phyloP scores from a whole-genome alignment of 73 alveolate genomes.

The Paramecium pentaurelia region DNA sequence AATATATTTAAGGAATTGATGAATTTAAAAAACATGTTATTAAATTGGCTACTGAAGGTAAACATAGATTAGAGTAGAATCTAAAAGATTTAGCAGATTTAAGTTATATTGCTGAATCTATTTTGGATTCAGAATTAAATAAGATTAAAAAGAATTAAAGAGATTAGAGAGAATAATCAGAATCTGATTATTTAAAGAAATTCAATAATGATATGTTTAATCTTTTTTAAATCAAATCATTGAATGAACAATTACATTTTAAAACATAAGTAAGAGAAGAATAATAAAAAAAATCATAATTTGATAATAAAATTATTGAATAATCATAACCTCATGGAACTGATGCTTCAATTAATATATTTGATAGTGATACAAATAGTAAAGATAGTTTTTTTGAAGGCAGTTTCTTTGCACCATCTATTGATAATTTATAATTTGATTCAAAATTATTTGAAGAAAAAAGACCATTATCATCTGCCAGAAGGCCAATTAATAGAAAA shows the following conservation, averaged over 20 bases:
- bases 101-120: not conserved
- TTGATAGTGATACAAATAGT: constrained; percentile 23
- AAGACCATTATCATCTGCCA: not conserved
- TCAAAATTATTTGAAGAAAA: constrained; percentile 28
- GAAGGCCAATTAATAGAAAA: not conserved
- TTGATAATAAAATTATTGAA: not conserved
- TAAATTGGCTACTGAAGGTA: constrained; percentile 33
- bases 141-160: not conserved
- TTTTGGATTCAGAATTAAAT: not conserved
- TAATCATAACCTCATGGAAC: constrained; percentile 37
- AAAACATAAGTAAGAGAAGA: not conserved
- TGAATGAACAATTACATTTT: not conserved
- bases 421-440: not conserved
- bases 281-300: not conserved
- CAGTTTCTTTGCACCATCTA: constrained; percentile 38
- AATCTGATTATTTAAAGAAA: constrained; percentile 5
- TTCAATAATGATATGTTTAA: constrained; percentile 26
- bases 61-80: constrained; percentile 1
- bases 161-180: not conserved
- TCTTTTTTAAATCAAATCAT: constrained; percentile 2
- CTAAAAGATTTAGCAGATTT: constrained; percentile 43
- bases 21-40: constrained; percentile 16
- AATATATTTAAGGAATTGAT: constrained; percentile 24
- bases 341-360: not conserved
- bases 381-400: constrained; percentile 29